Percentiles rank a stretch among this genome's conserved stretches.
Conservation (phyloP, 768 basidiomycete genomes). For the Psilocybe azurescens region DNA sequence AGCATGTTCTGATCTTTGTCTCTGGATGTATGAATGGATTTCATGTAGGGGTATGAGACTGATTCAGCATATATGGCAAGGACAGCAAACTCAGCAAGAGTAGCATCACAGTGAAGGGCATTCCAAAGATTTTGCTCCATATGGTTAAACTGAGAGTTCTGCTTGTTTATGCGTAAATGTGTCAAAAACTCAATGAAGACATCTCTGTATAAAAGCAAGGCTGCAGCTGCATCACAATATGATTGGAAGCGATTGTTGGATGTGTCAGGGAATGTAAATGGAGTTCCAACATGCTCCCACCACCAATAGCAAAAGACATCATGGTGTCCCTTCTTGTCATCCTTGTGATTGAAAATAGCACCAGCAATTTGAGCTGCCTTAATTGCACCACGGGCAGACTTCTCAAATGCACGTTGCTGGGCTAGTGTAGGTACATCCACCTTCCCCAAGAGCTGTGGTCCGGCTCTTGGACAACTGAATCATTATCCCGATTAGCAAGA, state of each 20-base stretch:
- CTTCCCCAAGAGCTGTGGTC: too few species aligned
- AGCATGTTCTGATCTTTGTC: constrained; percentile 26
- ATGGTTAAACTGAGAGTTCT: constrained; percentile 28
- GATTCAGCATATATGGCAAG: constrained; percentile 29
- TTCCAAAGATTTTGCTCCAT: constrained; percentile 19
- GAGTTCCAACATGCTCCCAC: too few species aligned
- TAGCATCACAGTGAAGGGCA: constrained; percentile 31
- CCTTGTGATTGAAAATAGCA: too few species aligned
- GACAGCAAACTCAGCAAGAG: constrained; percentile 32
- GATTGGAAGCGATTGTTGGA: constrained; percentile 30
- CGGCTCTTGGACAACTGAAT: too few species aligned
- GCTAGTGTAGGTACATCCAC: too few species aligned
- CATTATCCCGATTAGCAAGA: too few species aligned
- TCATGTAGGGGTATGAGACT: constrained; percentile 35
- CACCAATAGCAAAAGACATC: too few species aligned
- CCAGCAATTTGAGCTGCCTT: too few species aligned
- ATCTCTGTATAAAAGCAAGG: constrained; percentile 25
- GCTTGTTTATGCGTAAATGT: constrained; percentile 32
- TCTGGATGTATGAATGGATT: constrained; percentile 22
- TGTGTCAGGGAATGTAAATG: too few species aligned
- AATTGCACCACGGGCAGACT: too few species aligned
- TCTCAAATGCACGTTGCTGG: too few species aligned
- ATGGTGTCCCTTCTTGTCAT: too few species aligned
- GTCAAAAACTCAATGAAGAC: constrained; percentile 26
- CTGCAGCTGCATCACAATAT: constrained; percentile 28